Evolutionary conservation across 192 early-diverging fungal species (phyloP), one percentile per base, ranked within the genome.

Genomic region (Kickxella alabastrina): DNA sequence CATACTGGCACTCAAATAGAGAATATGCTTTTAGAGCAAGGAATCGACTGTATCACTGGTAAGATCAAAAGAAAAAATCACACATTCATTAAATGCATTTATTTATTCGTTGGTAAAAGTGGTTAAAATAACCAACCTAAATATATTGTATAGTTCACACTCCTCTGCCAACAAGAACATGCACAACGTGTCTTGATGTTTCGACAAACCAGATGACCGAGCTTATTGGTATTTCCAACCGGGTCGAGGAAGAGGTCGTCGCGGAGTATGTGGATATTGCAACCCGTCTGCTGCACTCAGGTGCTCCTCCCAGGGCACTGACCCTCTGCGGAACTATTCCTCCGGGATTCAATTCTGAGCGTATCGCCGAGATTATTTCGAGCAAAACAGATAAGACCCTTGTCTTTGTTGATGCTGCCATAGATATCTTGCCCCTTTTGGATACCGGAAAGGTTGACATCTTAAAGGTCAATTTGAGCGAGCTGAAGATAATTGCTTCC

Each of bases 251-350:
- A 4, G 25, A 8, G 1, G 35, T 40, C 0, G 59, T 45, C 14
- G 21, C 17, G 10, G 31, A 59, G 31, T 69, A 54, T 35, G 67
- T 40, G 46, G 26, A 35, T 3, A 27, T 18, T 4, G 59, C 54
- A 2, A 45, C 31, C 2, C 21, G 38, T 15, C 4, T 62, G 17
- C 34, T 69, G 15, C 43, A 47, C 4, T 47, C 49, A 0, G 8
- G 32, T 10, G 4, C 21, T 6, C 41, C 49, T 35, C 64, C 67
- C 3, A 49, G 32, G n/a, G 67, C 52, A 17, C 50, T 69, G 28
- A 59, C 59, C 1, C 45, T 69, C 5, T 69, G 67, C 42, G 59
- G 67, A 25, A 54, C 59, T n/a, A 56, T 57, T 25, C 59, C 63
- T 5, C 55, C 63, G 21, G 63, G 63, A 1, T 45, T 68, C 15